Conservation (phyloP, 306 rosid species). For the Rosa chinensis region DNA sequence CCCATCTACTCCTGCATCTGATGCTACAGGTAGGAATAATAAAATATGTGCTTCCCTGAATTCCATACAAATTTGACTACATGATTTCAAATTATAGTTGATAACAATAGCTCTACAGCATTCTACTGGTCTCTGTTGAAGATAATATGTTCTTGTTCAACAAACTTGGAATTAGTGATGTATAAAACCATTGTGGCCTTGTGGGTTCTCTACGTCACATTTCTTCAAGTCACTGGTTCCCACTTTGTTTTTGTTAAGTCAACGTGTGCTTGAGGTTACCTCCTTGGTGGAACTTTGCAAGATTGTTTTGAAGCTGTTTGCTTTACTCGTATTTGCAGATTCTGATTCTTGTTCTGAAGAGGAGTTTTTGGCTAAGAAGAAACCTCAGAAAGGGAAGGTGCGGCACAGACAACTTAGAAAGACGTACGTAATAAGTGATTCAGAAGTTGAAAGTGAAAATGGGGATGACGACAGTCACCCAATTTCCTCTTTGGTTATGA, state of each 20-base stretch:
- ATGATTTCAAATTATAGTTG: background rate
- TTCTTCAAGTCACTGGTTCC: background rate
- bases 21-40: constrained; percentile 38
- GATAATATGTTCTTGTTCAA: background rate
- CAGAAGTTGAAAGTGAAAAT: constrained; percentile 35
- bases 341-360: constrained; percentile 38
- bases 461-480: constrained; percentile 50
- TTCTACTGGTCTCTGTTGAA: background rate
- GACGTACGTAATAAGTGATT: constrained; percentile 52
- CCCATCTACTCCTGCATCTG: constrained; percentile 47
- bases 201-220: background rate
- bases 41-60: constrained; percentile 1
- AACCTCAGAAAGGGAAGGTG: constrained; percentile 30
- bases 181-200: background rate
- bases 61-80: background rate
- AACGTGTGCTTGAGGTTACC: background rate
- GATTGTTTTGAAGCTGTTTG: background rate
- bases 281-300: background rate
- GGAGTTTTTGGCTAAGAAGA: constrained; percentile 34
- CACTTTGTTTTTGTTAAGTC: background rate
- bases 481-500: constrained; percentile 49
- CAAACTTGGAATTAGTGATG: background rate
- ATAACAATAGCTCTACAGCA: background rate
- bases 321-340: constrained; percentile 15
- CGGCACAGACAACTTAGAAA: constrained; percentile 48